Percentiles rank a stretch among this genome's conserved stretches.
phyloP scores from a whole-genome alignment of 805 yeast species.

The Candida montana region DNA sequence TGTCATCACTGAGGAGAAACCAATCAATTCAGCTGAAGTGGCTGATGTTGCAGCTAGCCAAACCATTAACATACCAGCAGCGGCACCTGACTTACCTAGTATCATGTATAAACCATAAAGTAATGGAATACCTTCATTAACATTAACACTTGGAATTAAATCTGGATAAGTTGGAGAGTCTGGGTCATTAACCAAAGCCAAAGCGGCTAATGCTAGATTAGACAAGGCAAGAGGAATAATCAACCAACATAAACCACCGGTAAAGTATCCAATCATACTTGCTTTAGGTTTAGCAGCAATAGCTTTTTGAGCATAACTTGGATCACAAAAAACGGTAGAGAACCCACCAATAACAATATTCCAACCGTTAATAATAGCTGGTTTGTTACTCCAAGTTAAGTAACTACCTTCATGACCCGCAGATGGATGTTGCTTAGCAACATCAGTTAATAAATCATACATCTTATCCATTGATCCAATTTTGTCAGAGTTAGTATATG shows the following conservation, averaged over 20 bases:
- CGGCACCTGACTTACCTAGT: constrained; percentile 40
- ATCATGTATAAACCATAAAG: constrained; percentile 55
- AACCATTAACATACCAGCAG: constrained; percentile 29
- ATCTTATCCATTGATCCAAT: constrained; percentile 41
- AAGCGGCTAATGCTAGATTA: constrained; percentile 72
- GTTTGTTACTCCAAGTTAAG: constrained; percentile 28
- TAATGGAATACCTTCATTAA: constrained; percentile 54
- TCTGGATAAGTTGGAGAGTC: constrained; percentile 48
- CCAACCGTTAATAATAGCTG: constrained; percentile 28
- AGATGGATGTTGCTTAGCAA: constrained; percentile 27
- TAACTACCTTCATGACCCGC: constrained; percentile 27
- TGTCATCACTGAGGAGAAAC: constrained; percentile 33
- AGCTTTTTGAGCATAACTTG: constrained; percentile 37
- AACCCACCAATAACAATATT: constrained; percentile 29
- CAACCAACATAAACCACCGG: constrained; percentile 82
- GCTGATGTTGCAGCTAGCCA: constrained; percentile 40
- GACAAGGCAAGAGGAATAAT: constrained; percentile 75
- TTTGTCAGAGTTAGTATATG: constrained; percentile 31
- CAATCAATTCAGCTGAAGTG: constrained; percentile 37
- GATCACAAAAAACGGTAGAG: constrained; percentile 31
- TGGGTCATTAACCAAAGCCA: constrained; percentile 60
- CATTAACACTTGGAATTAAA: constrained; percentile 42
- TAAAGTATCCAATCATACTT: constrained; percentile 30
- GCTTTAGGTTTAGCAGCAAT: constrained; percentile 36
- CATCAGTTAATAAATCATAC: constrained; percentile 36